Evolutionary conservation across 768 basidiomycete genomes (phyloP), one percentile per base, ranked within the genome.

Genomic region (Auriscalpium microsporum): DNA sequence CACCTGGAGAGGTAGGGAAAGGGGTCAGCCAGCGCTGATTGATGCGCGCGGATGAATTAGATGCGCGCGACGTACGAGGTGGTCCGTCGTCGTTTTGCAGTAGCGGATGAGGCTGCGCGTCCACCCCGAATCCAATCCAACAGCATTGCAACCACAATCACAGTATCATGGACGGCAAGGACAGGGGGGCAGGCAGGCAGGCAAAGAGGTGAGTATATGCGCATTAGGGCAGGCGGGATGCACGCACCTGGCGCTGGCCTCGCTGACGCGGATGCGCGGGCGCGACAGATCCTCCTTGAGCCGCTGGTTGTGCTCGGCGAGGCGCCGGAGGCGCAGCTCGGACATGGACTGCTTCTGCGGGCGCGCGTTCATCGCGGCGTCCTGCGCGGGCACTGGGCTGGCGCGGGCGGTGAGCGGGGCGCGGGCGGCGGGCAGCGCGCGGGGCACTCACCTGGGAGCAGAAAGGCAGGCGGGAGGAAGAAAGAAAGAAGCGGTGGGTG

Each of bases 291-390:
- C 88, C 64, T 90, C 87, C 58, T 79, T 72, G 52, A 90, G 69
- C 21, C 87, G 73, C 60, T 80, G 77, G 65, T 89, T 90, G 67
- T 90, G 87, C 67, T 90, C 87, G 36, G 80, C 73, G 54, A 90
- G 72, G 55, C 87, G 76, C n/a, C 87, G 78, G 55, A 88, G 81
- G 74, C 87, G 88, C 69, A 90, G 77, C 73, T 90, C 87, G 48
- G 84, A 83, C 84, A 97, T 95, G 65, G 91, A 90, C 80, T 94
- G 93, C 80, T 88, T 88, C 69, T 86, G 86, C 23, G 85, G 84
- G 64, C 87, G 82, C 55, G 81, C 74, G 69, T 83, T 87, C 87
- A 88, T 88, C 38, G 61, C 64, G 40, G 40, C 14, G 40, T 14
- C 14, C 13, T 14, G 40, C 14, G 40, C 40, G 40, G 28, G 28